Base-by-base conservation (phyloP, 1,284 basidiomycete genomes). In the Apiotrichum akiyoshidainum region DNA sequence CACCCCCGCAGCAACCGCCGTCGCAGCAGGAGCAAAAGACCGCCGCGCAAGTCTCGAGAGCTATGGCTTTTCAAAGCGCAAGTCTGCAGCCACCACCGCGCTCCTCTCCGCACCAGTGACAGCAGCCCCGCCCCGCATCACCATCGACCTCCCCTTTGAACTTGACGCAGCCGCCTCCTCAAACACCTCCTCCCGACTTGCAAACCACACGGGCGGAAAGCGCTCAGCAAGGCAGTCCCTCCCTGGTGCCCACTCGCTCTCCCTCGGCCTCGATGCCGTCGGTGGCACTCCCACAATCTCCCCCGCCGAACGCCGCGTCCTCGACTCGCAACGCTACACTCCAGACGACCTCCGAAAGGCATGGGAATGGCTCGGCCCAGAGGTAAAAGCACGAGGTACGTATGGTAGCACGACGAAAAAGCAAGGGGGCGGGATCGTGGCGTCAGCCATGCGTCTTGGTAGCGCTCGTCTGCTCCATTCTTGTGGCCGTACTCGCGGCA, bases 361-460 rank as follows among this genome's bases (percentile, higher is more conserved):
- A 12, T 73, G 71, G 72, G 64, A 66, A n/a, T 59, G 65, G 46
- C 60, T 75, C 19, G 72, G 72, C 2, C 54, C 61, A 16, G 67
- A 66, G n/a, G 58, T 75, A 31, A 63, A 46, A 46, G 59, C 65
- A 31, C 59, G 57, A 42, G 70, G 73, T 75, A 56, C 55, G 68
- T 64, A 5, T 31, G 26, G 26, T 31, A 31, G 26, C 26, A 31
- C 26, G 26, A 31, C 26, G 26, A 31, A 31, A 31, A 31, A 31
- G 26, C 3, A 31, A 31, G 16, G 12, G n/a, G 16, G 45, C 37
- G 37, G 37, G 37, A 37, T 21, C 35, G 46, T 54, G 53, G 53
- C 53, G 53, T 54, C 45, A 54, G 45, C 46, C 53, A 50, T 41
- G n/a, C n/a, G n/a, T 45, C 17, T 40, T 39, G 31, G 33, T 16